Evolutionary conservation across 257 asterid species (phyloP).

Genomic region (Nyctanthes arbortristis): DNA sequence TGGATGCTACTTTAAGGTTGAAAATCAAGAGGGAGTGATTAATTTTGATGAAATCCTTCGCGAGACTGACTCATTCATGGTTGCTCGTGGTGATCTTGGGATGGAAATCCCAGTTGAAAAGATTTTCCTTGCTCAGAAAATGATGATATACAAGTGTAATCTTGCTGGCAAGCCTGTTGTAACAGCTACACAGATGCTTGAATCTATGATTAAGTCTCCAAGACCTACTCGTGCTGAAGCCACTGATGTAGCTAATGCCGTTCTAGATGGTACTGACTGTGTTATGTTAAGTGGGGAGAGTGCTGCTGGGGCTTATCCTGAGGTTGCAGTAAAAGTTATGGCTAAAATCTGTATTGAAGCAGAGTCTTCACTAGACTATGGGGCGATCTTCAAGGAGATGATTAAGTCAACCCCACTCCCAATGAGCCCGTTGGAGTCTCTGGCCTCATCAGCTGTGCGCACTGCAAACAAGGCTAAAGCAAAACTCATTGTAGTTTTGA

Average conservation of each 20-base stretch:
- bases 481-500: conserved; percentile 73
- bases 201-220: conserved; percentile 92
- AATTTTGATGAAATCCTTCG: conserved; percentile 88
- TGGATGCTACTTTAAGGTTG: conserved; percentile 51
- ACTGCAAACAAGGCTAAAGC: conserved; percentile 72
- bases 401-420: conserved; percentile 76
- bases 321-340: conserved; percentile 75
- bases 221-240: conserved; percentile 97
- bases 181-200: conserved; percentile 94
- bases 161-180: conserved; percentile 85
- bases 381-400: conserved; percentile 68
- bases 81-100: conserved; percentile 92
- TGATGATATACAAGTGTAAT: conserved; percentile 93
- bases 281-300: conserved; percentile 93
- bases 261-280: conserved; percentile 85
- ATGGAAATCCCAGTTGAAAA: conserved; percentile 94
- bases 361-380: conserved; percentile 77
- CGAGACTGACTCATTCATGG: conserved; percentile 88
- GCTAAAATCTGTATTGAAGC: conserved; percentile 81
- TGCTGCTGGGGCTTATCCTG: conserved; percentile 91
- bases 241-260: conserved; percentile 89
- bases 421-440: conserved; percentile 85
- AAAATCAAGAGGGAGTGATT: conserved; percentile 85
- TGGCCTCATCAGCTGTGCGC: conserved; percentile 81
- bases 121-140: conserved; percentile 85